Percentiles rank a stretch among this genome's conserved stretches.
phyloP scores from a whole-genome alignment of 106 monocot species.

The Apostasia ramifera region DNA sequence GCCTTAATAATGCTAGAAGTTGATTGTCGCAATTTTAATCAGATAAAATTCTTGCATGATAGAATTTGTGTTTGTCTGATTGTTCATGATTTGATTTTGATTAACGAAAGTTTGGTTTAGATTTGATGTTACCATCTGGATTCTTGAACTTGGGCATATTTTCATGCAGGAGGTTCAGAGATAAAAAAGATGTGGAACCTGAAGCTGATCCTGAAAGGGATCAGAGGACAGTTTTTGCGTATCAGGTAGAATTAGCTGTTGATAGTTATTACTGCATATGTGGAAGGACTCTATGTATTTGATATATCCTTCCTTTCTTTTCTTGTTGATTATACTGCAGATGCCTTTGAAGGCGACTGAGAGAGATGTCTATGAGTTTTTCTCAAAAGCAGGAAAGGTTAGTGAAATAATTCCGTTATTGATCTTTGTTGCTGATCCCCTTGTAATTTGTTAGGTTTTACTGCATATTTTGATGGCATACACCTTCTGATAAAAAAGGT shows the following conservation, averaged over 20 bases:
- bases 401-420: constrained; percentile 11
- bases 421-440: constrained; percentile 16
- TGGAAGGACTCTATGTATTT: neutral
- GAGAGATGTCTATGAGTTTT: constrained; percentile 82
- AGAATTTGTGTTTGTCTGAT: no score
- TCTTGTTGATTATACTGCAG: constrained; percentile 14
- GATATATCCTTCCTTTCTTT: neutral
- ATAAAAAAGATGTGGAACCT: constrained; percentile 59
- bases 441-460: constrained; percentile 37
- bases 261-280: neutral
- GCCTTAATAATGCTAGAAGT: no score
- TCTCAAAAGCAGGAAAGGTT: constrained; percentile 83
- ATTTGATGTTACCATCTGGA: no score
- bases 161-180: constrained; percentile 42
- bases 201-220: constrained; percentile 91
- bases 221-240: constrained; percentile 89
- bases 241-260: constrained; percentile 29
- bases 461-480: constrained; percentile 28
- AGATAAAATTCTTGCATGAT: no score
- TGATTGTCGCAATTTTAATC: no score
- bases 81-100: no score
- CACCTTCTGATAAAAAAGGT: constrained; percentile 35
- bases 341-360: constrained; percentile 74
- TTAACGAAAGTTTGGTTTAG: no score
- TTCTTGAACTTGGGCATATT: neutral